These are phyloP conservation scores for Diaporthe amygdali DNA, from an alignment of 2,329 filamentous ascomycete genomes.

Conservation along the genomic window DNA sequence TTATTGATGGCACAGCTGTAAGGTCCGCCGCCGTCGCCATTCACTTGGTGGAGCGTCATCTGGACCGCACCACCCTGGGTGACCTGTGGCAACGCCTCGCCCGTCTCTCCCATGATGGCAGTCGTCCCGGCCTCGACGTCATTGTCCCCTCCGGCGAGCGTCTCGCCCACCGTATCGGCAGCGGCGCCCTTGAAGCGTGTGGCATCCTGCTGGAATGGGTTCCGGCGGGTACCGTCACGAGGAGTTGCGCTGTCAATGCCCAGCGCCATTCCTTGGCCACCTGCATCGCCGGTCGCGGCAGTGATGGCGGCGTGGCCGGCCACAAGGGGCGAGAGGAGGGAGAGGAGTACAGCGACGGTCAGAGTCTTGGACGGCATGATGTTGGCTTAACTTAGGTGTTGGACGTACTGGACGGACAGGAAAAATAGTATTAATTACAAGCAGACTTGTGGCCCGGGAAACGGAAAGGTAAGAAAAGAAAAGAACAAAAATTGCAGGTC, in stretches of 20 bases:
- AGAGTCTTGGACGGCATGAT: conserved; percentile 5
- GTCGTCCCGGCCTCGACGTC: conserved; percentile 60
- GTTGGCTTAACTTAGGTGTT: neutral
- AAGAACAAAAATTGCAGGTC: neutral
- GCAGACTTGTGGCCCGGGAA: neutral
- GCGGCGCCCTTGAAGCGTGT: conserved; percentile 58
- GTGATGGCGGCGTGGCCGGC: conserved; percentile 67
- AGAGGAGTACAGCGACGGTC: conserved; percentile 30
- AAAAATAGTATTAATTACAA: neutral
- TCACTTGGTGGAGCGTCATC: conserved; percentile 72
- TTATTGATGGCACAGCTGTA: conserved; percentile 70
- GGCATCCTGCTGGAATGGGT: conserved; percentile 68
- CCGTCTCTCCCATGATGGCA: conserved; percentile 62
- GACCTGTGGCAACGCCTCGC: conserved; percentile 63
- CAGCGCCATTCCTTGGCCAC: conserved; percentile 59
- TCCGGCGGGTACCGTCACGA: conserved; percentile 63
- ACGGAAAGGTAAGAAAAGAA: neutral
- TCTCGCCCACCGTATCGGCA: conserved; percentile 42
- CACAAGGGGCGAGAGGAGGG: conserved; percentile 56
- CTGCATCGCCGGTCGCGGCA: conserved; percentile 60
- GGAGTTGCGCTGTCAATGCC: conserved; percentile 60
- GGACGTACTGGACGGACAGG: neutral
- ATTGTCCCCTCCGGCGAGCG: conserved; percentile 58
- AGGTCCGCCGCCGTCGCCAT: conserved; percentile 69
- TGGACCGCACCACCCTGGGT: conserved; percentile 58